Conservation (phyloP, 306 rosid species). For the Cyamopsis tetragonoloba region DNA sequence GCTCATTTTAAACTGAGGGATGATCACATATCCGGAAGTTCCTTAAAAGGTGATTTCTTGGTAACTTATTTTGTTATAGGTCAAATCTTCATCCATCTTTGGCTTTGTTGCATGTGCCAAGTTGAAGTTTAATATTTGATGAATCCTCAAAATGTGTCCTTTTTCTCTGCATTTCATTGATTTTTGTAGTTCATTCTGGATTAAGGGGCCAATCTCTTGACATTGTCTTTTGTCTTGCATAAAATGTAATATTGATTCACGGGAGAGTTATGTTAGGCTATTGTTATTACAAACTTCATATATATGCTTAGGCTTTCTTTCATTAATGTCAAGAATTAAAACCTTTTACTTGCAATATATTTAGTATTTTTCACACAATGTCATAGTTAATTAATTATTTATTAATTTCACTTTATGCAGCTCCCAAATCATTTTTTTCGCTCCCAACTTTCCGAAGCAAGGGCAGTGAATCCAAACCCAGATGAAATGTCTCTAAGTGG, state of each 20-base stretch:
- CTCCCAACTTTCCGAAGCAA: conserved; percentile 95
- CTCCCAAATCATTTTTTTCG: conserved; percentile 92
- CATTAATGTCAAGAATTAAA: background rate
- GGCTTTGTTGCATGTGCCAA: conserved; percentile 8
- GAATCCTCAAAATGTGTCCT: conserved; percentile 5
- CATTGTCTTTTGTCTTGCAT: conserved; percentile 6
- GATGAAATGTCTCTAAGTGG: conserved; percentile 43
- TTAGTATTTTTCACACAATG: conserved; percentile 21
- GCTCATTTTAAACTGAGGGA: conserved; percentile 84
- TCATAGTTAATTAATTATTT: conserved; percentile 1
- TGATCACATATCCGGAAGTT: conserved; percentile 91
- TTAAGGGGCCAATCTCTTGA: conserved; percentile 3
- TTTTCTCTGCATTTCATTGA: background rate
- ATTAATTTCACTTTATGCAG: conserved; percentile 47
- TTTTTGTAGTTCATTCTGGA: conserved; percentile 18
- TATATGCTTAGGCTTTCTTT: conserved; percentile 19
- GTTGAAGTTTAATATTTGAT: conserved; percentile 7
- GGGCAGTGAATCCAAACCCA: conserved; percentile 81
- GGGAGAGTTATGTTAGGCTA: background rate
- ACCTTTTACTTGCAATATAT: background rate
- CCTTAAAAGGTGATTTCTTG: conserved; percentile 70
- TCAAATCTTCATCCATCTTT: background rate
- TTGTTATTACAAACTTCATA: background rate
- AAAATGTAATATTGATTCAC: background rate
- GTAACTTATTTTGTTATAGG: background rate